phyloP scores from a whole-genome alignment of 495 filamentous ascomycete genomes.

The Lophiotrema nucula region DNA sequence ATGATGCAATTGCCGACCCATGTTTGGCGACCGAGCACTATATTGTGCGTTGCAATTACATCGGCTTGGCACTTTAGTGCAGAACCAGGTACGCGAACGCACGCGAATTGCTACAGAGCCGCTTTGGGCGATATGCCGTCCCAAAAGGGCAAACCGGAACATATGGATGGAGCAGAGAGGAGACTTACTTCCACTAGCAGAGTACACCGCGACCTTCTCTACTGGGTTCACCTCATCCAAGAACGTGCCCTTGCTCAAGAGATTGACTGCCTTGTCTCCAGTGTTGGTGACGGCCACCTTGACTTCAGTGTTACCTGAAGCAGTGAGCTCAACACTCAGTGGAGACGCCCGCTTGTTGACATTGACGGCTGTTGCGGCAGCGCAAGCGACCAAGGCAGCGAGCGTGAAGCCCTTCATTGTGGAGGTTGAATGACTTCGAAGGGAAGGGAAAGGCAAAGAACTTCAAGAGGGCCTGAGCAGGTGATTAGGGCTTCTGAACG shows the following conservation, averaged over 20 bases:
- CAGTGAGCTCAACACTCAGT: slow-evolving; percentile 54
- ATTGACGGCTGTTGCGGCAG: slow-evolving; percentile 48
- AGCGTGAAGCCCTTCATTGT: slow-evolving; percentile 31
- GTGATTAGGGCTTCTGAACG: slow-evolving; percentile 9
- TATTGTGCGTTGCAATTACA: neutral
- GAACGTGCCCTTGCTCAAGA: slow-evolving; percentile 64
- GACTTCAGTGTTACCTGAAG: slow-evolving; percentile 55
- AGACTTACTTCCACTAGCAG: slow-evolving; percentile 47
- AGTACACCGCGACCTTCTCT: slow-evolving; percentile 60
- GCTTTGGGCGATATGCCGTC: too few relatives aligned
- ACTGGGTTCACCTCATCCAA: slow-evolving; percentile 53
- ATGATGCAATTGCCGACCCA: neutral
- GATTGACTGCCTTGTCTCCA: slow-evolving; percentile 53
- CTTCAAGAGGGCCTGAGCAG: neutral
- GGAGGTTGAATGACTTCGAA: neutral
- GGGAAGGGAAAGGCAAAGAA: neutral
- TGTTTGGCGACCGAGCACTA: too few relatives aligned
- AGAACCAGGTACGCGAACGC: too few relatives aligned
- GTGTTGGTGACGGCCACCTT: slow-evolving; percentile 63
- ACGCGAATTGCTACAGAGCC: too few relatives aligned
- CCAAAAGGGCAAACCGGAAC: too few relatives aligned
- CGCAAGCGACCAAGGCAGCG: slow-evolving; percentile 47
- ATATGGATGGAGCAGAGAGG: too few relatives aligned
- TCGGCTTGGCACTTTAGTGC: too few relatives aligned
- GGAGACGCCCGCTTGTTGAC: slow-evolving; percentile 44